Evolutionary conservation across 768 basidiomycete species (phyloP), one percentile per base, ranked within the genome.

Genomic region (Suillus occidentalis): DNA sequence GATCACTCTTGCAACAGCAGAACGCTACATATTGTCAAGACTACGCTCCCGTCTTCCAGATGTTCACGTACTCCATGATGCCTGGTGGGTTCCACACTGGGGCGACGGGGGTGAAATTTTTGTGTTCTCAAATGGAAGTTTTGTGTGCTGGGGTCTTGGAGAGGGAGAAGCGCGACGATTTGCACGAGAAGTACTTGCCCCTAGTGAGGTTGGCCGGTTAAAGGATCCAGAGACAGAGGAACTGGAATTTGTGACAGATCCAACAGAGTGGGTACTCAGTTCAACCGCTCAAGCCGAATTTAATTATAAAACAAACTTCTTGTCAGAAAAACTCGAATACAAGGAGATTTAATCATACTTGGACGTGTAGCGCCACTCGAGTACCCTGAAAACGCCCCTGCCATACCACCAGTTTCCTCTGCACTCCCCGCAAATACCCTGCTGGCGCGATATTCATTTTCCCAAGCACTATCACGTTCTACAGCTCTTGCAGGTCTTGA

Each of bases 311-410:
- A n/a, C n/a, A n/a, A 39, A 18, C 6, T 25, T 55, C 63, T 47
- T 64, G 25, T 37, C 65, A 97, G 95, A 76, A 81, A 85, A 70
- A 97, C 95, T 0, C 87, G 94, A 36, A 81, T 97, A 61, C 93
- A 95, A 72, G 95, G 95, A 39, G 95, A 97, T 72, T 77, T 97
- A 66, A 95, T 97, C 63, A 91, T 97, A 63, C 86, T 97, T 20
- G 95, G 95, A 9, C 83, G 85, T 59, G 85, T 83, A 12, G 80
- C 88, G 1, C 81, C 85, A 14, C 78, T 90, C n/a, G 87, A 84
- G 60, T 82, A 84, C 61, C 73, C 83, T 25, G 78, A 80, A 13
- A 79, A 84, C 34, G 69, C 82, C 14, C 72, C 74, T 22, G 80
- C 79, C 6, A 75, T 86, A 42, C 82, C 82, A 0, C 81, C 84